phyloP scores from a whole-genome alignment of 2,329 filamentous ascomycete species.

The Neodidymelliopsis sp. region DNA sequence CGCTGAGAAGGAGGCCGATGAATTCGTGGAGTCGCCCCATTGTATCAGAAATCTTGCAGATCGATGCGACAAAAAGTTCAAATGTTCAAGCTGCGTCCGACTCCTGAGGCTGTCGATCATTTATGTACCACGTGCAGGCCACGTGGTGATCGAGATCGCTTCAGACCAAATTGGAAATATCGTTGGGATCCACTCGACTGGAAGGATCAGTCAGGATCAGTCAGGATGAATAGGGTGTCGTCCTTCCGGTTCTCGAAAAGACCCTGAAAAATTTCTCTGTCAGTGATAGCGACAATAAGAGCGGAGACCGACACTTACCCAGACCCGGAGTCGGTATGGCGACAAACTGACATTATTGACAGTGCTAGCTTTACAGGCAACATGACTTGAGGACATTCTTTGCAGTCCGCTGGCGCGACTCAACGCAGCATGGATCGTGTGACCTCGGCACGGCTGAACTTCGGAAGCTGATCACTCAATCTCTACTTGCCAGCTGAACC shows the following conservation, averaged over 20 bases:
- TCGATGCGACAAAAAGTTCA: not conserved
- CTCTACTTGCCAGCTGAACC: too few relatives aligned
- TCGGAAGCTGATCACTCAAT: conserved; percentile 3
- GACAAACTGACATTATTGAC: conserved; percentile 1
- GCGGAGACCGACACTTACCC: not conserved
- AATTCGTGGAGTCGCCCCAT: conserved; percentile 10
- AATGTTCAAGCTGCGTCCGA: conserved; percentile 4
- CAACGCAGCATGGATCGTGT: not conserved
- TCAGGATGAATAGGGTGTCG: conserved; percentile 7
- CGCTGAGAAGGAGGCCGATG: conserved; percentile 11
- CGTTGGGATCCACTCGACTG: conserved; percentile 12
- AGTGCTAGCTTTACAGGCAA: conserved; percentile 6
- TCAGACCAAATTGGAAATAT: conserved; percentile 2
- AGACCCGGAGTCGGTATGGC: not conserved
- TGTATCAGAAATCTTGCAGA: not conserved
- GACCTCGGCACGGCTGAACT: conserved; percentile 1
- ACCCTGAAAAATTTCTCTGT: conserved; percentile 18
- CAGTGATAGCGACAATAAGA: not conserved
- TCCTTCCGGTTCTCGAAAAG: conserved; percentile 1
- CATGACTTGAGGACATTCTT: conserved; percentile 8
- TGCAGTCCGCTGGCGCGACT: not conserved
- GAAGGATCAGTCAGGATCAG: too few relatives aligned
- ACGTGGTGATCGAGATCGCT: conserved; percentile 5
- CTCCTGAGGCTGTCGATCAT: conserved; percentile 7
- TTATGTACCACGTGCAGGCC: conserved; percentile 14